A percentile compares a stretch with the other conserved stretches of the same genome.
phyloP scores from a whole-genome alignment of 2,329 filamentous ascomycete species.

The Tolypocladium album region DNA sequence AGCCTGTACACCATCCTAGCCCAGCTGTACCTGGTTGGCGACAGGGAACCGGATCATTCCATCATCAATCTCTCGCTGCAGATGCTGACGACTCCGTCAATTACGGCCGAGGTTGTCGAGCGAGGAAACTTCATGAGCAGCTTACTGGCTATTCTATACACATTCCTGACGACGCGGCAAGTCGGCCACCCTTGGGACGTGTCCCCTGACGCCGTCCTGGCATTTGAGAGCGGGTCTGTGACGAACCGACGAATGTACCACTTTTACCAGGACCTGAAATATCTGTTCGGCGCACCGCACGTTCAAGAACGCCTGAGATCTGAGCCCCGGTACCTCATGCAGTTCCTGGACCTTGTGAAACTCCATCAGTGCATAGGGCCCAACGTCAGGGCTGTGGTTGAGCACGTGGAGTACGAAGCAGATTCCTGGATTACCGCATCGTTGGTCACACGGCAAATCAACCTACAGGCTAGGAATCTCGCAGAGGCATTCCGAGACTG shows the following conservation, averaged over 20 bases:
- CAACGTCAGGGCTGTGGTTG: conserved; percentile 79
- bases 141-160: conserved; percentile 92
- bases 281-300: conserved; percentile 78
- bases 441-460: conserved; percentile 88
- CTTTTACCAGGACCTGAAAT: conserved; percentile 91
- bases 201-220: conserved; percentile 72
- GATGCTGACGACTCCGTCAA: conserved; percentile 92
- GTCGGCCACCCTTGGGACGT: conserved; percentile 90
- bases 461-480: conserved; percentile 79
- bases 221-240: conserved; percentile 88
- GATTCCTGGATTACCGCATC: conserved; percentile 97
- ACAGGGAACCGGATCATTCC: conserved; percentile 92
- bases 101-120: conserved; percentile 90
- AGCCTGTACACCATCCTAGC: conserved; percentile 89
- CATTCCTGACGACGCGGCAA: conserved; percentile 90
- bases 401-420: conserved; percentile 96
- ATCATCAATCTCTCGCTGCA: conserved; percentile 97
- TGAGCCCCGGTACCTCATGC: conserved; percentile 79
- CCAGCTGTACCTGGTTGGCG: conserved; percentile 89
- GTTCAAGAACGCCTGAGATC: conserved; percentile 76
- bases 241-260: conserved; percentile 95
- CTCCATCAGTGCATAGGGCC: conserved; percentile 95
- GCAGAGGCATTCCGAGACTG: conserved; percentile 73
- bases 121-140: conserved; percentile 93
- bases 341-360: conserved; percentile 92